Evolutionary conservation across 1,139 yeast species (phyloP), one percentile per base, ranked within the genome.

Genomic region (Groenewaldozyma auringiensis): DNA sequence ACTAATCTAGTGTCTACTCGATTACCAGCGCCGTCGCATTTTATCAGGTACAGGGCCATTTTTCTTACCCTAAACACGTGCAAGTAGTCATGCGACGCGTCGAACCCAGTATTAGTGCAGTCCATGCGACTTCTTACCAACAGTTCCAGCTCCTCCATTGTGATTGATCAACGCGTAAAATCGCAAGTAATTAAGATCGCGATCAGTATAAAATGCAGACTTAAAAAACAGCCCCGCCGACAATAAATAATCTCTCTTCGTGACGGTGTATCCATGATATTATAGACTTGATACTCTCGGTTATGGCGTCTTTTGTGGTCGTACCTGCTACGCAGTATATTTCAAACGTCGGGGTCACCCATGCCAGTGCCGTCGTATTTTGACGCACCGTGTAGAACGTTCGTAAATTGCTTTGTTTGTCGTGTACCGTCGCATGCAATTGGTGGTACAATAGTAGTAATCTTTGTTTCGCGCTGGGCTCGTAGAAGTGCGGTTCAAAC

Each of bases 301-400:
- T 65, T 40, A 80, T 61, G 1, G 69, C 66, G 21, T 72, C 75
- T 48, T 72, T 74, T 38, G 59, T 62, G 8, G 71, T 67, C 4
- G 78, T 68, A 31, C 79, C 79, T 21, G 79, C 71, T 33, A 78
- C 68, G 44, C 78, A 56, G 53, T 75, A 78, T 3, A 79, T 60
- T 53, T 79, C 84, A 57, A 76, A 79, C 20, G 65, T 65, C 1
- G 80, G 79, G 1, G 83, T 75, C 2, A 70, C 60, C 76, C 83
- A 76, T 2, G 75, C 75, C 29, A 79, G 54, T 0, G 81, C 80
- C 21, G 76, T 66, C 38, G 72, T 55, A 13, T 60, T 58, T 17
- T 68, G 70, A 11, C 60, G 53, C 37, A 55, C 56, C 17, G 56
- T 50, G 46, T 65, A 67, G 46, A 55, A 60, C 29, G 54, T 62